Evolutionary conservation across 805 yeast genomes (phyloP).

Genomic region (Teunomyces tritomae): DNA sequence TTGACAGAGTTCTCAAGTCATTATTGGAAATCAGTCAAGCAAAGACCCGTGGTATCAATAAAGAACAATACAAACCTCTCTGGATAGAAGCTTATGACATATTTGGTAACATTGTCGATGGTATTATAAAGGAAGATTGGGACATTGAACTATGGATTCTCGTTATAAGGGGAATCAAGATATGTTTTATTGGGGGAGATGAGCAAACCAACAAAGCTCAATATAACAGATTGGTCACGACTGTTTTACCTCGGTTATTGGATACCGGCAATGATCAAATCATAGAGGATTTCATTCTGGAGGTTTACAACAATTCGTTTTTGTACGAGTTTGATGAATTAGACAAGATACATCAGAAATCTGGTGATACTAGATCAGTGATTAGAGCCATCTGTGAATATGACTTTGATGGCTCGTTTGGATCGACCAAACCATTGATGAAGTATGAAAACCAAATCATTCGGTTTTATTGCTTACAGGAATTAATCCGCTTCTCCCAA

Average conservation of each 20-base stretch:
- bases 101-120: constrained; percentile 33
- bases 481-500: constrained; percentile 44
- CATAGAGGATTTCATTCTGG: constrained; percentile 43
- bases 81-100: constrained; percentile 55
- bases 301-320: constrained; percentile 59
- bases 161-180: constrained; percentile 38
- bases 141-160: constrained; percentile 37
- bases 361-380: constrained; percentile 7
- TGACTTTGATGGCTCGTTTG: constrained; percentile 39
- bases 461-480: constrained; percentile 53
- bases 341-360: constrained; percentile 29
- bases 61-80: constrained; percentile 29
- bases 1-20: constrained; percentile 46
- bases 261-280: constrained; percentile 15
- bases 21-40: constrained; percentile 51
- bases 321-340: constrained; percentile 56
- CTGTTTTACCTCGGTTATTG: constrained; percentile 41
- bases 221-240: constrained; percentile 39
- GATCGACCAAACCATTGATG: constrained; percentile 55
- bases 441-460: constrained; percentile 45
- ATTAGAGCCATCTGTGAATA: not conserved
- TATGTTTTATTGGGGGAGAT: constrained; percentile 32
- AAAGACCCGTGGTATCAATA: constrained; percentile 36
- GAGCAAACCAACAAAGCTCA: constrained; percentile 48
- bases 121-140: constrained; percentile 20